Base-by-base conservation (phyloP, 148 eudicot genomes). In the Gaultheria prostrata region DNA sequence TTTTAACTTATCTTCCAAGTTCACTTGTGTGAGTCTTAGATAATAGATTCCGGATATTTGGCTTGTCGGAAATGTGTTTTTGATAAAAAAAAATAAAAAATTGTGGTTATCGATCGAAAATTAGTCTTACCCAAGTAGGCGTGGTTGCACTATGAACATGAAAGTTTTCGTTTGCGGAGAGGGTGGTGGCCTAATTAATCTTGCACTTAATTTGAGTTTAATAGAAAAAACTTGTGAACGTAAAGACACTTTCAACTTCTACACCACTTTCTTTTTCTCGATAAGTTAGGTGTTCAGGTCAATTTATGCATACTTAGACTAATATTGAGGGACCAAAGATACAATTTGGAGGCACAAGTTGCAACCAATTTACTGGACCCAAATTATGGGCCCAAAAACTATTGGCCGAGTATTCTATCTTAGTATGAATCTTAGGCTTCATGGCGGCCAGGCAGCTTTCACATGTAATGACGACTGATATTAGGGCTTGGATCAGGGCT, bases 61-160 rank as follows among this genome's bases (percentile, higher is more conserved):
- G n/a, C 46, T 50, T 83, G 67, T 51, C 8, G 59, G 50, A 83
- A 50, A 77, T 48, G 24, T 18, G 70, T 45, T 65, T 43, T 63
- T 3, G 74, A 80, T 30, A 46, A 24, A n/a, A n/a, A n/a, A n/a
- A n/a, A n/a, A n/a, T n/a, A n/a, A n/a, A n/a, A n/a, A n/a, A n/a
- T n/a, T n/a, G n/a, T n/a, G n/a, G n/a, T n/a, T n/a, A n/a, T n/a
- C n/a, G n/a, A n/a, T n/a, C n/a, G n/a, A n/a, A n/a, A n/a, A n/a
- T n/a, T n/a, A n/a, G n/a, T n/a, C n/a, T n/a, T n/a, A n/a, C n/a
- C n/a, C n/a, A n/a, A n/a, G n/a, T n/a, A n/a, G n/a, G n/a, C n/a
- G n/a, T n/a, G n/a, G n/a, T n/a, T n/a, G n/a, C n/a, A n/a, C n/a
- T n/a, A n/a, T n/a, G n/a, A n/a, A n/a, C n/a, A n/a, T n/a, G n/a